Evolutionary conservation across 1,284 basidiomycete genomes (phyloP), one percentile per base, ranked within the genome.

Genomic region (Fomitiporia mediterranea): DNA sequence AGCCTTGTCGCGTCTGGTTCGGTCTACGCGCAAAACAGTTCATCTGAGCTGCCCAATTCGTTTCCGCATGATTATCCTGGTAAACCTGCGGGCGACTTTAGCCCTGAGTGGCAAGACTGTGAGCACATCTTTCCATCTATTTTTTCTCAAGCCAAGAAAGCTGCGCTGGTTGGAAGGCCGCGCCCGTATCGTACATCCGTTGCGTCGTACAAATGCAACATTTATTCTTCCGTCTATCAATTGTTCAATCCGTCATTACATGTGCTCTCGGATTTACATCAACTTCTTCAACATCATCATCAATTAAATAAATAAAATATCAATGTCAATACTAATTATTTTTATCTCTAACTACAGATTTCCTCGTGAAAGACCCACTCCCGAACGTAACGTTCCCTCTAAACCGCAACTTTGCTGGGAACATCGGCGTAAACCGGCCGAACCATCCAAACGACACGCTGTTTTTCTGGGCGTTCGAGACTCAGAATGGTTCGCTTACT

Each of bases 391-490:
- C 83, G 0, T 85, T 82, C 66, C 64, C 73, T 21, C 63, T 85
- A 7, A 68, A 73, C 13, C 77, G 78, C 6, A 82, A 73, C 64
- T 89, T 74, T 61, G 84, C 86, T 0, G 86, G 86, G 51, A 89
- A 86, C 59, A 74, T 88, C 51, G 76, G 77, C 4, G 84, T 89
- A 2, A 72, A 83, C 59, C 75, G 85, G 32, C 67, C 72, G n/a
- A 77, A 75, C n/a, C 84, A 86, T 65, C 82, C 82, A 0, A 86
- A 89, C 56, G 72, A 88, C 58, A 86, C 86, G 0, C 71, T 89
- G 2, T 89, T 87, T 70, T 89, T 89, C 68, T 80, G 81, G 76
- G 86, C 74, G 1, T 80, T 84, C 60, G 86, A 89, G 65, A 80
- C 79, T 38, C 69, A 72, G 3, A 66, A 73, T 9, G 84, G 83